Conservation (phyloP, 1,284 basidiomycete genomes). For the Leccinum pachyderme region DNA sequence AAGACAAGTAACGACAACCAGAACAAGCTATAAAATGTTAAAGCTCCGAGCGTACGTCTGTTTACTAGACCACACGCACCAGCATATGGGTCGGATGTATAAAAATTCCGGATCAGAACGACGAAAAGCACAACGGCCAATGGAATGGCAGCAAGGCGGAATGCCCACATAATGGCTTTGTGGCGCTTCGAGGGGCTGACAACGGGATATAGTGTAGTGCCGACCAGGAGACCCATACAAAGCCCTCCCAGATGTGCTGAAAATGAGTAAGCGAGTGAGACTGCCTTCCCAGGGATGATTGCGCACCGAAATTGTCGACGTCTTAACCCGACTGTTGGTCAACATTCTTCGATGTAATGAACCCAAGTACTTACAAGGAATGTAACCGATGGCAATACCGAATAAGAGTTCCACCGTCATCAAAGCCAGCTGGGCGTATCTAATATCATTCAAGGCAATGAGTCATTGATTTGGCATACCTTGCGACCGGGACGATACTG, state of each 20-base stretch:
- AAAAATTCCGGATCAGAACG: conserved; percentile 85
- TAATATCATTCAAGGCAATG: not conserved
- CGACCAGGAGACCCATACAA: conserved; percentile 81
- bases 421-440: conserved; percentile 58
- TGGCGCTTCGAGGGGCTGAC: conserved; percentile 78
- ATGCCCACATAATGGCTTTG: conserved; percentile 68
- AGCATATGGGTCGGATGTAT: conserved; percentile 78
- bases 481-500: conserved; percentile 77
- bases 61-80: conserved; percentile 42
- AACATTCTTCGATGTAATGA: conserved; percentile 3
- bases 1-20: conserved; percentile 89
- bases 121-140: conserved; percentile 80
- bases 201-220: conserved; percentile 85
- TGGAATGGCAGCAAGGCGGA: conserved; percentile 73
- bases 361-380: conserved; percentile 55
- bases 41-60: not conserved
- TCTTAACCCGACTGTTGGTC: conserved; percentile 37
- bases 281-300: not conserved
- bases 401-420: conserved; percentile 84
- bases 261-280: conserved; percentile 3
- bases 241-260: conserved; percentile 77
- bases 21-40: conserved; percentile 60
- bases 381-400: conserved; percentile 84
- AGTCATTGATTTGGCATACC: conserved; percentile 40
- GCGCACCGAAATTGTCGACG: conserved; percentile 75